Evolutionary conservation across 495 filamentous ascomycete species (phyloP), one percentile per base, ranked within the genome.

Genomic region (Viridothelium virens): DNA sequence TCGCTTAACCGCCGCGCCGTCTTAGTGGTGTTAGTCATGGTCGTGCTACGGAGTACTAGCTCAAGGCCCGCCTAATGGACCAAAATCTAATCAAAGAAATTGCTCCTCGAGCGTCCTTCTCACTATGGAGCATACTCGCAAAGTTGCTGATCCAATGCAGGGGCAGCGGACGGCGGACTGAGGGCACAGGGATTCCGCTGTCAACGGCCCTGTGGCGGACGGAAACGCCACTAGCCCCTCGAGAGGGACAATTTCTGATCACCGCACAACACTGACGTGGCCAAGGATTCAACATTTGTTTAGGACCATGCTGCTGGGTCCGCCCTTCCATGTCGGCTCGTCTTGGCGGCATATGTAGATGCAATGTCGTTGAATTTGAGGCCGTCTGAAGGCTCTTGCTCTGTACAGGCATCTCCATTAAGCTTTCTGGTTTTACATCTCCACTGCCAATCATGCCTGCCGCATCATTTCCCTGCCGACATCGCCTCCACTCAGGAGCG

Each of bases 181-280:
- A 7, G 41, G 41, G 25, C 25, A 25, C 53, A 34, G 36, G 53
- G 53, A 59, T 31, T 6, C 7, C 11, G 53, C 53, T 34, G 31
- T 36, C 31, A 59, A 6, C 31, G 53, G 53, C 31, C 25, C 7
- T 36, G 31, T 33, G 11, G 12, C 11, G 18, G 1, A 5, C 48
- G 48, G 5, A 59, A 34, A 18, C 6, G 53, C 53, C 18, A 59
- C 25, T 18, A 18, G 33, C 53, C 18, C 53, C 3, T 59, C 7
- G 31, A 34, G 48, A 53, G 48, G 36, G 53, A 31, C 31, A 59
- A 59, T 59, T 34, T 59, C 53, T 59, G 11, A 59, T 36, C 53
- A 59, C 53, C 36, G 53, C 25, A 59, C 53, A 14, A 33, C 6
- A 59, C 53, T 34, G 53, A 59, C 53, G 31, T 53, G 48, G 48